These are phyloP conservation scores for Henckelia pumila DNA, from an alignment of 257 asterid species.

Conservation along the genomic window DNA sequence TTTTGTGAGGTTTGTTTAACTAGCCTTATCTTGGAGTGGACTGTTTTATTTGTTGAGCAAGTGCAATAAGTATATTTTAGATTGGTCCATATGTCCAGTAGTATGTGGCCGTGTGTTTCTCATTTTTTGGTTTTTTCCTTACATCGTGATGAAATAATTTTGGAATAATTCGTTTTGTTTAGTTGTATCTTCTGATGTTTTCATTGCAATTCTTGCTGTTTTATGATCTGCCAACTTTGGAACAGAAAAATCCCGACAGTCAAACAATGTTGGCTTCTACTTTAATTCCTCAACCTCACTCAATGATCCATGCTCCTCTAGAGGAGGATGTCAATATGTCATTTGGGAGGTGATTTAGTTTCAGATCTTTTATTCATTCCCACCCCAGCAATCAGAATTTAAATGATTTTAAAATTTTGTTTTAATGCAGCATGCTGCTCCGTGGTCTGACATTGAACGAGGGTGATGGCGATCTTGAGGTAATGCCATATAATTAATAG, in stretches of 20 bases:
- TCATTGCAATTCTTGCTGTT: constrained; percentile 11
- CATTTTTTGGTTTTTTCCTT: not conserved
- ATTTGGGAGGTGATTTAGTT: constrained; percentile 71
- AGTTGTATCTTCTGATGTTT: constrained; percentile 16
- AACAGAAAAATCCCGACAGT: constrained; percentile 82
- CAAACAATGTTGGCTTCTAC: constrained; percentile 91
- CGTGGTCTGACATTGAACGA: constrained; percentile 83
- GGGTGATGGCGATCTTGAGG: constrained; percentile 94
- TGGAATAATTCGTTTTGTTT: not conserved
- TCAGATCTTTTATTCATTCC: constrained; percentile 15
- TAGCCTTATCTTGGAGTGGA: constrained; percentile 22
- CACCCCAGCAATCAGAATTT: constrained; percentile 22
- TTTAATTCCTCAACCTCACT: constrained; percentile 71
- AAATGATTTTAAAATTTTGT: constrained; percentile 21
- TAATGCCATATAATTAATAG: too few relatives aligned
- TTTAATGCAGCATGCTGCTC: constrained; percentile 79
- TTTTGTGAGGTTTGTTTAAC: constrained; percentile 79
- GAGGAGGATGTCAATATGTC: constrained; percentile 94
- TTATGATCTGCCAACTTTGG: constrained; percentile 23
- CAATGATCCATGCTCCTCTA: constrained; percentile 57
- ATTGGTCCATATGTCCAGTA: not conserved
- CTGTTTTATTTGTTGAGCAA: not conserved
- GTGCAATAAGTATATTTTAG: not conserved
- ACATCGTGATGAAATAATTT: constrained; percentile 1
- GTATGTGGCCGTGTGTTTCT: not conserved